Evolutionary conservation across 2,329 filamentous ascomycete genomes (phyloP).

Genomic region (Monilinia fructigena): DNA sequence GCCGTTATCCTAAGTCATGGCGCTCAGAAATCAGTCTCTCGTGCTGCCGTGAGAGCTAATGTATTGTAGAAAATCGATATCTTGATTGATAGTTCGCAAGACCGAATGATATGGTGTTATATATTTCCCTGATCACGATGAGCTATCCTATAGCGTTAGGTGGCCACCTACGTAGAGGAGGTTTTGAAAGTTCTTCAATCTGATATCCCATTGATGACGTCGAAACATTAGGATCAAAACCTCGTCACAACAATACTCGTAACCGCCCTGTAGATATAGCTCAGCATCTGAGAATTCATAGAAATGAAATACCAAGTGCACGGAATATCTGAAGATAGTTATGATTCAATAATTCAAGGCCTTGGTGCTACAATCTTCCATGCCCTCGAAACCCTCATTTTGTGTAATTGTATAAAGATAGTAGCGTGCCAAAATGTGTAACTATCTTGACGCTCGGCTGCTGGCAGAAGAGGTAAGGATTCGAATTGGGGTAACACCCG

Average conservation of each 20-base stretch:
- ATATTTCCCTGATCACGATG: background rate
- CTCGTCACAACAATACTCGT: background rate
- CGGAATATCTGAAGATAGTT: conserved; percentile 4
- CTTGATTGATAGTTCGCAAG: conserved; percentile 11
- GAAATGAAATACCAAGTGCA: background rate
- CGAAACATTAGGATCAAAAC: conserved; percentile 10
- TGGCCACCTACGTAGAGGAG: conserved; percentile 1
- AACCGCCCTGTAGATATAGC: background rate
- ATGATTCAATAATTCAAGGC: background rate
- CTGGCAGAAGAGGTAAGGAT: background rate
- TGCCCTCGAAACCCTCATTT: conserved; percentile 3
- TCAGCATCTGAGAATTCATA: background rate
- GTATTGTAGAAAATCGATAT: conserved; percentile 14
- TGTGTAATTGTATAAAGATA: conserved; percentile 4
- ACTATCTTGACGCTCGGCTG: background rate
- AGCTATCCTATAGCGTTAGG: background rate
- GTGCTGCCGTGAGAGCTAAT: background rate
- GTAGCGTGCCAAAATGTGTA: conserved; percentile 13
- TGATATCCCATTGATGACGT: conserved; percentile 12
- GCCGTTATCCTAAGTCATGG: too few relatives aligned
- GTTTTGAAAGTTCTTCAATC: background rate
- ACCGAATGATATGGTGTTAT: conserved; percentile 12
- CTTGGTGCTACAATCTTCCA: conserved; percentile 10
- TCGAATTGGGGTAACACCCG: background rate
- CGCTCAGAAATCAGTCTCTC: too few relatives aligned